phyloP scores from a whole-genome alignment of 2,329 filamentous ascomycete genomes.

The Aspergillus calidoustus region DNA sequence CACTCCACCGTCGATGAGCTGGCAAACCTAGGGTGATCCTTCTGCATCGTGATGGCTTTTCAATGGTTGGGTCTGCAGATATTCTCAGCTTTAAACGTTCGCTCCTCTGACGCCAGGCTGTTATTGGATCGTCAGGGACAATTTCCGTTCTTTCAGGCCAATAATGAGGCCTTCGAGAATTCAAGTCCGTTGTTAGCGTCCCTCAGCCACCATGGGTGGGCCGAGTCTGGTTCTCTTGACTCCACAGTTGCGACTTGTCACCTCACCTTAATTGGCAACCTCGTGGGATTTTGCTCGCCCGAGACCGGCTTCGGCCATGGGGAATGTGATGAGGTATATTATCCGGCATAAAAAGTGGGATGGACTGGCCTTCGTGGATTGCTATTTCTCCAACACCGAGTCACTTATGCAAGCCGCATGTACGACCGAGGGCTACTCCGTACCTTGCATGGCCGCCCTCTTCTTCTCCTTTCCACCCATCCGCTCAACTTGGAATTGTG shows the following conservation, averaged over 20 bases:
- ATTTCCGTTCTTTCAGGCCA: slow-evolving; percentile 20
- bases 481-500: slow-evolving; percentile 3
- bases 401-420: slow-evolving; percentile 21
- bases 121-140: slow-evolving; percentile 24
- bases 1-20: slow-evolving; percentile 27
- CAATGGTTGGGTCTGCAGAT: slow-evolving; percentile 1
- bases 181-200: slow-evolving; percentile 15
- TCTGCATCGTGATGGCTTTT: slow-evolving; percentile 4
- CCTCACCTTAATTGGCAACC: slow-evolving; percentile 18
- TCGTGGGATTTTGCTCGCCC: slow-evolving; percentile 20
- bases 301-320: slow-evolving; percentile 13
- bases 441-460: slow-evolving; percentile 24
- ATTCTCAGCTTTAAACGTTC: slow-evolving; percentile 9
- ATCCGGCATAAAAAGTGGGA: slow-evolving; percentile 15
- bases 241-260: slow-evolving; percentile 28
- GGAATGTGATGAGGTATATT: slow-evolving; percentile 20
- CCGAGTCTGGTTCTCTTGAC: slow-evolving; percentile 17
- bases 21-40: slow-evolving; percentile 24
- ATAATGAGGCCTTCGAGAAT: slow-evolving; percentile 21
- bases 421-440: slow-evolving; percentile 10
- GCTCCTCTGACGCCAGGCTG: slow-evolving; percentile 12
- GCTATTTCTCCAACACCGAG: slow-evolving; percentile 11
- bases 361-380: slow-evolving; percentile 10
- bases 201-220: slow-evolving; percentile 18
- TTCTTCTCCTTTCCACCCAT: slow-evolving; percentile 8